phyloP scores from a whole-genome alignment of 139 green algal genomes.

The Chlorella sp. region DNA sequence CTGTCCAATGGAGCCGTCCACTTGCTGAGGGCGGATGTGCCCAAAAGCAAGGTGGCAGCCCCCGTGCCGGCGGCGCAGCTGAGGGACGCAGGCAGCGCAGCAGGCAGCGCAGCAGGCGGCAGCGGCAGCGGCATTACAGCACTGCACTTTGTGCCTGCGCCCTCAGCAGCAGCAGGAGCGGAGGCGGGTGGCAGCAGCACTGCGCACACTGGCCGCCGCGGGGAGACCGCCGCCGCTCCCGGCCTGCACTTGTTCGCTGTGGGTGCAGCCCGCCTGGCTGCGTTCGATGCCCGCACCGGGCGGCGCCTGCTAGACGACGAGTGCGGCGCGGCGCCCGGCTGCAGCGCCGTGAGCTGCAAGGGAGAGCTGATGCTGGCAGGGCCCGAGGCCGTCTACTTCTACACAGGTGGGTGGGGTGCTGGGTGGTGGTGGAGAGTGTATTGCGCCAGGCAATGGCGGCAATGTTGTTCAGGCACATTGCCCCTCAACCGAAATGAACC shows the following conservation, averaged over 20 bases:
- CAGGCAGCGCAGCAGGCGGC: background rate
- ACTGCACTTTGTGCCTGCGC: constrained; percentile 9
- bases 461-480: no score
- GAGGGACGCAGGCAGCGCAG: background rate
- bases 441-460: no score
- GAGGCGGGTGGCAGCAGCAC: background rate
- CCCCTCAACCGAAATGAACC: no score
- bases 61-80: background rate
- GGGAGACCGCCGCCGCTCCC: background rate
- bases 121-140: constrained; percentile 4
- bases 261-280: constrained; percentile 36
- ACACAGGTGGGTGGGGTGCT: constrained; percentile 44
- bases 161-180: background rate
- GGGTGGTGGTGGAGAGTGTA: no score
- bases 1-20: constrained; percentile 23
- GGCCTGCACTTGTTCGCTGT: constrained; percentile 70
- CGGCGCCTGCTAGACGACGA: constrained; percentile 66
- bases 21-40: constrained; percentile 36
- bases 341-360: constrained; percentile 29
- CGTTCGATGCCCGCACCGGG: constrained; percentile 20
- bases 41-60: constrained; percentile 23
- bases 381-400: constrained; percentile 84
- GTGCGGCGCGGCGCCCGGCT: constrained; percentile 37
- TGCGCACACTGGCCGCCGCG: background rate
- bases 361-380: constrained; percentile 65